These are phyloP conservation scores for Trichomonas tenax DNA, from an alignment of 208 protist species.

Conservation along the genomic window DNA sequence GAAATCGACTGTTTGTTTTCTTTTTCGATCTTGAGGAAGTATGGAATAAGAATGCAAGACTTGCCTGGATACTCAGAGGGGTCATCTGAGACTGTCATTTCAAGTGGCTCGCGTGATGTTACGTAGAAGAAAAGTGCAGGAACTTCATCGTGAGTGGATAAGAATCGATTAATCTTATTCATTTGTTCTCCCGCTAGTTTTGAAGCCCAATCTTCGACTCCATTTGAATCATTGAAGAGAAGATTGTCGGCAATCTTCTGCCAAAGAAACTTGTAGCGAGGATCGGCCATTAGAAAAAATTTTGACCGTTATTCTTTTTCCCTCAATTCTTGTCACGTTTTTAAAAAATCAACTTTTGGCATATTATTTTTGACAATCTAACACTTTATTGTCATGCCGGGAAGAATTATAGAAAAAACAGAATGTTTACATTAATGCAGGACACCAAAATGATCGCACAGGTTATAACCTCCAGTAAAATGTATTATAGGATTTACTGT, in stretches of 20 bases:
- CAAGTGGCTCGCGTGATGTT: background rate
- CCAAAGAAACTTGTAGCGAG: background rate
- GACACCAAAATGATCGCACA: no score
- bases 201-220: background rate
- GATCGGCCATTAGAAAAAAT: background rate
- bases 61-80: background rate
- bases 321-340: no score
- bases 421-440: no score
- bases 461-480: no score
- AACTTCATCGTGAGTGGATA: background rate
- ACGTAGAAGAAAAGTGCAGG: background rate
- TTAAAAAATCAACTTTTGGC: no score
- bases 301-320: no score
- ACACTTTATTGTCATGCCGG: no score
- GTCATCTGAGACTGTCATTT: background rate
- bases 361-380: no score
- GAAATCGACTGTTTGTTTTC: background rate
- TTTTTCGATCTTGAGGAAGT: background rate
- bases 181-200: background rate
- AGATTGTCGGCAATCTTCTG: background rate
- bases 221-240: background rate
- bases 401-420: no score
- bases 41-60: background rate
- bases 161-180: background rate
- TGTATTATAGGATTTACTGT: no score